phyloP scores from a whole-genome alignment of 495 filamentous ascomycete genomes.

The Oleoguttula mirabilis region DNA sequence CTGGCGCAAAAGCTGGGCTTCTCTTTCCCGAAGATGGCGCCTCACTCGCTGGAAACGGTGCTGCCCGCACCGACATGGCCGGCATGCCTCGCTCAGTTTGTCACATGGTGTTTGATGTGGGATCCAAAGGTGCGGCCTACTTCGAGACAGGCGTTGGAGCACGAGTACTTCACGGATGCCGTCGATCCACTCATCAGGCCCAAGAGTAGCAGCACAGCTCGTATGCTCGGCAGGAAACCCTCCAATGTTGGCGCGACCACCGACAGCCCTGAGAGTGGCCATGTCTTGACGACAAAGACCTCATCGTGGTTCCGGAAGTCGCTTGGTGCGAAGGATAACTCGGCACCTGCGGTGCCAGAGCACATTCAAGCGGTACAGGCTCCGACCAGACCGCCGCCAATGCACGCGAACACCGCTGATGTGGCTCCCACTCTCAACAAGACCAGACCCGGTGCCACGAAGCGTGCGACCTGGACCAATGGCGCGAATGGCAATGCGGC shows the following conservation, averaged over 20 bases:
- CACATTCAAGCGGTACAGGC: constrained; percentile 23
- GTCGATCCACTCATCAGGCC: constrained; percentile 84
- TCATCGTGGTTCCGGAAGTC: constrained; percentile 92
- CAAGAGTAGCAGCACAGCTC: constrained; percentile 69
- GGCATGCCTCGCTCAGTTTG: constrained; percentile 71
- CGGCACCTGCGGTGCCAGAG: constrained; percentile 41
- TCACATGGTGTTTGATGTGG: constrained; percentile 99
- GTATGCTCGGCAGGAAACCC: constrained; percentile 74
- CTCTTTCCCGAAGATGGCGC: constrained; percentile 98
- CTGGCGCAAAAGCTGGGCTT: constrained; percentile 94
- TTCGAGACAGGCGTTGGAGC: constrained; percentile 80
- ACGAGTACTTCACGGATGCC: constrained; percentile 94
- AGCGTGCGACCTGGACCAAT: constrained; percentile 81
- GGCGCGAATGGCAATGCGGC: constrained; percentile 61
- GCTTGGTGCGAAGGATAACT: constrained; percentile 57
- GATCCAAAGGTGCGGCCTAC: constrained; percentile 90
- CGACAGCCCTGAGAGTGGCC: constrained; percentile 51
- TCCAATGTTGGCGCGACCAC: constrained; percentile 59
- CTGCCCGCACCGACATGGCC: constrained; percentile 88
- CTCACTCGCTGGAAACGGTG: constrained; percentile 91
- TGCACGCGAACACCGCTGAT: constrained; percentile 42
- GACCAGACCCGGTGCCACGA: constrained; percentile 47
- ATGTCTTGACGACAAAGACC: constrained; percentile 63
- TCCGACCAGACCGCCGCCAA: constrained; percentile 43
- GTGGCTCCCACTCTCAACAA: constrained; percentile 35